phyloP scores from a whole-genome alignment of 805 yeast genomes.

The Candida railenensis region DNA sequence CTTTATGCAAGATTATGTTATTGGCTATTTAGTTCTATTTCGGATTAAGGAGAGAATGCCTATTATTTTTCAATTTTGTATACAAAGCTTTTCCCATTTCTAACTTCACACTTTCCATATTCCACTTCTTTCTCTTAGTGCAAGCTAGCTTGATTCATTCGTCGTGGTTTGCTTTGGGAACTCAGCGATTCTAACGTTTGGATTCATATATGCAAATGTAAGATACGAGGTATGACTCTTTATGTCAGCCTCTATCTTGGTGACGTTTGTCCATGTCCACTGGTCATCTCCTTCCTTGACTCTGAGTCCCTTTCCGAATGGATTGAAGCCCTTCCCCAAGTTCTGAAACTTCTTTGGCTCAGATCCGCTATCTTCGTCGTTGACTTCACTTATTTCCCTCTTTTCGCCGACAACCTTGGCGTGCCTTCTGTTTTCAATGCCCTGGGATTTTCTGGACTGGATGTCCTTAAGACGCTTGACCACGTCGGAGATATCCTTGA shows the following conservation, averaged over 20 bases:
- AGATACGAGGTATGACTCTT: conserved; percentile 93
- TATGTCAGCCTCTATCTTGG: conserved; percentile 79
- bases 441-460: conserved; percentile 62
- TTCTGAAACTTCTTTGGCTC: conserved; percentile 30
- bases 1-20: too few species aligned
- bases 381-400: conserved; percentile 14
- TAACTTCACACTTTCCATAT: too few species aligned
- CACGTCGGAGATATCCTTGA: conserved; percentile 73
- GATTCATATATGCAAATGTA: conserved; percentile 72
- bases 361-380: neutral
- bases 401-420: conserved; percentile 28
- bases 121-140: too few species aligned
- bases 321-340: conserved; percentile 63
- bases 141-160: neutral
- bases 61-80: too few species aligned
- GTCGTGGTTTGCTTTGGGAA: neutral
- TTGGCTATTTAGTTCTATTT: too few species aligned
- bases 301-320: conserved; percentile 88
- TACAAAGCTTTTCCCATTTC: too few species aligned
- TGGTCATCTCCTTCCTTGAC: conserved; percentile 83
- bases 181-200: conserved; percentile 8
- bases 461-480: conserved; percentile 78
- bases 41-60: too few species aligned
- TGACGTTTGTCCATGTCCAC: conserved; percentile 81
- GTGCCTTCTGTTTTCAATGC: conserved; percentile 54